These are phyloP conservation scores for Turnera subulata DNA, from an alignment of 345 rosid species.

Conservation along the genomic window DNA sequence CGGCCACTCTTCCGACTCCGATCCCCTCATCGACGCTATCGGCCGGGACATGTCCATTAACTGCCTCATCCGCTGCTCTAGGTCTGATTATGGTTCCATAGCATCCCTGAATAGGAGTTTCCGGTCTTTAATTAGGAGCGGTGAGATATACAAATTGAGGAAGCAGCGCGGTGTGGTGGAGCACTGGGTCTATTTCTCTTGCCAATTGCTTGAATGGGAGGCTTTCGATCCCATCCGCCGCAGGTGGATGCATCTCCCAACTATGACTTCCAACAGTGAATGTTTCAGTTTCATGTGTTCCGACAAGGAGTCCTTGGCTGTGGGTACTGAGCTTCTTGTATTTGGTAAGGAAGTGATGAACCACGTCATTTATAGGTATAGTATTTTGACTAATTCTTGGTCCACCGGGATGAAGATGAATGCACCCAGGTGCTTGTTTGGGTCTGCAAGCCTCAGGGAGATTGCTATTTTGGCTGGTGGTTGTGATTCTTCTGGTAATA, in stretches of 20 bases:
- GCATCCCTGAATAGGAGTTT: constrained; percentile 63
- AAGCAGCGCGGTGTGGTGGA: constrained; percentile 51
- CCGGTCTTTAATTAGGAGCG: constrained; percentile 58
- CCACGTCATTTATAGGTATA: constrained; percentile 79
- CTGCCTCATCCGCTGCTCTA: constrained; percentile 67
- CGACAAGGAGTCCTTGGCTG: constrained; percentile 87
- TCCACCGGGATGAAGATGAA: constrained; percentile 72
- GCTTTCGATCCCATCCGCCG: constrained; percentile 73
- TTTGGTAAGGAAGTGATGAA: constrained; percentile 63
- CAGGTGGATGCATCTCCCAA: constrained; percentile 83
- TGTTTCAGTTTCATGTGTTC: constrained; percentile 52
- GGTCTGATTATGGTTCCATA: constrained; percentile 80
- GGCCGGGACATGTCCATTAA: constrained; percentile 75
- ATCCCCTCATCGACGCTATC: constrained; percentile 58
- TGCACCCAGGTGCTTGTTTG: constrained; percentile 85
- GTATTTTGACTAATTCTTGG: constrained; percentile 80
- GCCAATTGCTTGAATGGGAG: constrained; percentile 81
- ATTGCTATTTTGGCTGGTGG: constrained; percentile 89
- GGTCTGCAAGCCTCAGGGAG: constrained; percentile 89
- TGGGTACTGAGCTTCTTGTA: constrained; percentile 90
- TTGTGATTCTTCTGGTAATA: constrained; percentile 57
- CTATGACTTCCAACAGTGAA: constrained; percentile 56
- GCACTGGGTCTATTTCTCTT: constrained; percentile 91
- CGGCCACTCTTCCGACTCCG: constrained; percentile 51
- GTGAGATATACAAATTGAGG: constrained; percentile 69